Evolutionary conservation across 176 grass and related monocot species (phyloP).

Genomic region (Neostapfia colusana): DNA sequence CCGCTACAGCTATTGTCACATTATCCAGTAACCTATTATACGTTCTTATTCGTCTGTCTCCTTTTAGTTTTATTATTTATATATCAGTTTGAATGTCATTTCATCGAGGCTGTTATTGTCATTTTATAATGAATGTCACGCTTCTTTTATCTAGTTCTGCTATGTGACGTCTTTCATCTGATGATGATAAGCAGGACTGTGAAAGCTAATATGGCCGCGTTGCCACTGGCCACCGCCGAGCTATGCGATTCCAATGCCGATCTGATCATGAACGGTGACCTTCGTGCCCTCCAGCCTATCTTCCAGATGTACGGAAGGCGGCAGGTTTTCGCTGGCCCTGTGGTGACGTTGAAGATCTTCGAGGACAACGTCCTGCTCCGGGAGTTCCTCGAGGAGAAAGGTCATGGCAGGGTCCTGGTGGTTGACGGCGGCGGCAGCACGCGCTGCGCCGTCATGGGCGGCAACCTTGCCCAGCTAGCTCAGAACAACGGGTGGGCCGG

Average conservation of each 20-base stretch:
- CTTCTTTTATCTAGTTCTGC: too few relatives aligned
- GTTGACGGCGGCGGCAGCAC: constrained; percentile 66
- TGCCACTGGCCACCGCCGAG: constrained; percentile 76
- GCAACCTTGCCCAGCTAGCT: constrained; percentile 70
- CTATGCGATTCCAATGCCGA: constrained; percentile 62
- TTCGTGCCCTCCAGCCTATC: constrained; percentile 71
- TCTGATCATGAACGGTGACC: constrained; percentile 53
- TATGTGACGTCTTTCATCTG: too few relatives aligned
- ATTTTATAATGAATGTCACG: too few relatives aligned
- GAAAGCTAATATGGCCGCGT: constrained; percentile 45
- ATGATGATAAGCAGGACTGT: too few relatives aligned
- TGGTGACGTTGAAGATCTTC: constrained; percentile 77
- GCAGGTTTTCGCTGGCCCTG: constrained; percentile 63
- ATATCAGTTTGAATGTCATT: too few relatives aligned
- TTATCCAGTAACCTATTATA: too few relatives aligned
- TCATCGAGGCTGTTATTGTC: too few relatives aligned
- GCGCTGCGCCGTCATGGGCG: constrained; percentile 75
- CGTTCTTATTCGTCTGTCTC: neutral
- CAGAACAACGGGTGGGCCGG: constrained; percentile 85
- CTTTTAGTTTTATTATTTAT: too few relatives aligned
- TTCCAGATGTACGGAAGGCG: constrained; percentile 65
- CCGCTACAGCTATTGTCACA: too few relatives aligned
- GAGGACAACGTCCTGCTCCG: constrained; percentile 82
- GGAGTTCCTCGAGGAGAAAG: constrained; percentile 72
- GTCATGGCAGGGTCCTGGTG: constrained; percentile 67